phyloP scores from a whole-genome alignment of 2,329 filamentous ascomycete species.

The Paecilomyces sp. region DNA sequence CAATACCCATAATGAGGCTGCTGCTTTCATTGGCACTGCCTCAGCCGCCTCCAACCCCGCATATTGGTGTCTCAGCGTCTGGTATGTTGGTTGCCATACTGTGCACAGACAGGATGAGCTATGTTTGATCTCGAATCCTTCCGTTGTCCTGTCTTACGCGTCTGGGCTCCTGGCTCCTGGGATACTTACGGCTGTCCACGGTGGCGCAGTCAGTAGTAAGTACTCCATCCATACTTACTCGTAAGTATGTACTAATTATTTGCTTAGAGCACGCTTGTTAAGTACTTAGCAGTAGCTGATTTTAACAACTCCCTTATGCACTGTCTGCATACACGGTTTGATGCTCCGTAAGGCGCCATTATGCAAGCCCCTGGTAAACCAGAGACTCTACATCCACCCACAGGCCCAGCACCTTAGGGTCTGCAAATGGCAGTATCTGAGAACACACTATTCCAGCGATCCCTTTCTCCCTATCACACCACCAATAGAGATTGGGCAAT shows the following conservation, averaged over 20 bases:
- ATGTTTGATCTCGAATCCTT: neutral
- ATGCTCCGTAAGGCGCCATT: neutral
- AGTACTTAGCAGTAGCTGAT: too few species aligned
- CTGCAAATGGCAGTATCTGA: conserved; percentile 46
- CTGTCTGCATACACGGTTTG: neutral
- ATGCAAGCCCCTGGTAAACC: conserved; percentile 25
- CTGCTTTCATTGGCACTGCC: neutral
- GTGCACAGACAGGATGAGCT: neutral
- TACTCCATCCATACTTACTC: too few species aligned
- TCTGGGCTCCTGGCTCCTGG: too few species aligned
- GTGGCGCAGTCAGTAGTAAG: too few species aligned
- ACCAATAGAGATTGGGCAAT: conserved; percentile 56
- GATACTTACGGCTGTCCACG: too few species aligned
- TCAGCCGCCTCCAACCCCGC: neutral
- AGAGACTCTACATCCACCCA: conserved; percentile 35
- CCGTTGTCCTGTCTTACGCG: too few species aligned
- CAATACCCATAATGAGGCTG: neutral
- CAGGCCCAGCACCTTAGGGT: conserved; percentile 34
- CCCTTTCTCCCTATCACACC: conserved; percentile 54
- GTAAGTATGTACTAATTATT: too few species aligned
- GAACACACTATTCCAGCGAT: conserved; percentile 47
- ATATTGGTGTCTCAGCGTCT: neutral
- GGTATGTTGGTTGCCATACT: too few species aligned
- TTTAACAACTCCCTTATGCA: neutral
- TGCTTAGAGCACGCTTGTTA: too few species aligned